A percentile compares a stretch with the other conserved stretches of the same genome.
phyloP scores from a whole-genome alignment of 164 flowering plant species.

The Warburgia ugandensis region DNA sequence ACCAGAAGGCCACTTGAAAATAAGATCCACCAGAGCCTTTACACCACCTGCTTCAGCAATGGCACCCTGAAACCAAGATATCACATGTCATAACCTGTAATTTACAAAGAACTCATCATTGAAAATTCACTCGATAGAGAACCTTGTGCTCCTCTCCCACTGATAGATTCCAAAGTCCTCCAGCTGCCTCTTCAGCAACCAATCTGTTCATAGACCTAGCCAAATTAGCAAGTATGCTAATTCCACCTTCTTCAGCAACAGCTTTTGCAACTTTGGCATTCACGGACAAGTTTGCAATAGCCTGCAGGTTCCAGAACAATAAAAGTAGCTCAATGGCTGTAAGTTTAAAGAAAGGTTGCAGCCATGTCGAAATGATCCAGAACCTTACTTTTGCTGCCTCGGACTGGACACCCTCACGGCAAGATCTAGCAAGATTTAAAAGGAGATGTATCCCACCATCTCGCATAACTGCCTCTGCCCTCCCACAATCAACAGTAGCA shows the following conservation, averaged over 20 bases:
- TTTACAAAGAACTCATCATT: background rate
- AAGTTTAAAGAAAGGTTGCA: too few relatives aligned
- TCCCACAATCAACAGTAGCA: conserved; percentile 71
- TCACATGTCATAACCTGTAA: background rate
- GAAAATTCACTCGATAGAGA: conserved; percentile 12
- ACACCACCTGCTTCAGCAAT: conserved; percentile 97
- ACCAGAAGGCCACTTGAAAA: conserved; percentile 85
- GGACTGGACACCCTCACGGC: conserved; percentile 91
- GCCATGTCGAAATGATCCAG: background rate
- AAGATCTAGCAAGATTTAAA: conserved; percentile 71
- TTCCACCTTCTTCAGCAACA: conserved; percentile 95
- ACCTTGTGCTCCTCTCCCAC: conserved; percentile 99
- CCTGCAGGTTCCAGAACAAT: conserved; percentile 59
- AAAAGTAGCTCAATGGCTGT: too few relatives aligned
- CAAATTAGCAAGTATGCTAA: conserved; percentile 67
- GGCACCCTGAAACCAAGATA: conserved; percentile 55
- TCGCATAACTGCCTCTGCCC: conserved; percentile 88
- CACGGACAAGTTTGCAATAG: conserved; percentile 94
- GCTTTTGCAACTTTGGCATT: conserved; percentile 91
- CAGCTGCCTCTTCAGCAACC: conserved; percentile 99
- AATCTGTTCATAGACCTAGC: conserved; percentile 93
- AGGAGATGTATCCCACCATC: conserved; percentile 89
- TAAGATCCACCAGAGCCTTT: conserved; percentile 87
- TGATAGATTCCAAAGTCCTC: conserved; percentile 98
- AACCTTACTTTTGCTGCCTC: conserved; percentile 87